Evolutionary conservation across 306 rosid genomes (phyloP).

Genomic region (Trifolium subterraneum): DNA sequence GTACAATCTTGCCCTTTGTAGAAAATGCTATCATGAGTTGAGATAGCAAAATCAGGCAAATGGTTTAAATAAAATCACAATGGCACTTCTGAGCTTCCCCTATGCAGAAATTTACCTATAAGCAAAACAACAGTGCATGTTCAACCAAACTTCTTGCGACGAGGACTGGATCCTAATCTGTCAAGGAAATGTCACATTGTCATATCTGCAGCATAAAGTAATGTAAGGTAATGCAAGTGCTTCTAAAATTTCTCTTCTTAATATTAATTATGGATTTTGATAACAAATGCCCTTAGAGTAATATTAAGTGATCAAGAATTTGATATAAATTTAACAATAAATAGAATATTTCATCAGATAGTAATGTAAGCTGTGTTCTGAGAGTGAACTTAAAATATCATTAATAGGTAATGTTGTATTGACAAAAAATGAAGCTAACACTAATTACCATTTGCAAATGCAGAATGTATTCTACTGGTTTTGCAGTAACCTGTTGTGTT

Average conservation of each 20-base stretch:
- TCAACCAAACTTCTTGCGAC: constrained; percentile 41
- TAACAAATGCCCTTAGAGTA: neutral
- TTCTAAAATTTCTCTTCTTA: neutral
- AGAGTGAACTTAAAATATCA: neutral
- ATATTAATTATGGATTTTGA: too few species aligned
- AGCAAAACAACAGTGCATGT: constrained; percentile 6
- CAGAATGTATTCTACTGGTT: constrained; percentile 3
- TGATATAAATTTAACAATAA: neutral
- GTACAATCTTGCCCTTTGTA: constrained; percentile 39
- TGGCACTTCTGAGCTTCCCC: constrained; percentile 42
- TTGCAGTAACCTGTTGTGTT: neutral
- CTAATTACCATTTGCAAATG: neutral
- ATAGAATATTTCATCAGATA: neutral
- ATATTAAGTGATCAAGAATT: neutral
- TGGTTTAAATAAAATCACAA: constrained; percentile 12
- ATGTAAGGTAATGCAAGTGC: constrained; percentile 12
- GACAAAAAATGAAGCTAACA: constrained; percentile 19
- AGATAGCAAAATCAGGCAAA: constrained; percentile 38
- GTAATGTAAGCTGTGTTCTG: neutral
- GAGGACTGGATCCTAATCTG: constrained; percentile 49
- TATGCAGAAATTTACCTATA: constrained; percentile 6
- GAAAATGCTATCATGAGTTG: constrained; percentile 36
- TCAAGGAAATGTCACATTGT: constrained; percentile 40
- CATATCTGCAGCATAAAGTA: constrained; percentile 7
- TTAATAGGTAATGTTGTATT: neutral